Evolutionary conservation across 768 basidiomycete species (phyloP).

Genomic region (Suillus subluteus): DNA sequence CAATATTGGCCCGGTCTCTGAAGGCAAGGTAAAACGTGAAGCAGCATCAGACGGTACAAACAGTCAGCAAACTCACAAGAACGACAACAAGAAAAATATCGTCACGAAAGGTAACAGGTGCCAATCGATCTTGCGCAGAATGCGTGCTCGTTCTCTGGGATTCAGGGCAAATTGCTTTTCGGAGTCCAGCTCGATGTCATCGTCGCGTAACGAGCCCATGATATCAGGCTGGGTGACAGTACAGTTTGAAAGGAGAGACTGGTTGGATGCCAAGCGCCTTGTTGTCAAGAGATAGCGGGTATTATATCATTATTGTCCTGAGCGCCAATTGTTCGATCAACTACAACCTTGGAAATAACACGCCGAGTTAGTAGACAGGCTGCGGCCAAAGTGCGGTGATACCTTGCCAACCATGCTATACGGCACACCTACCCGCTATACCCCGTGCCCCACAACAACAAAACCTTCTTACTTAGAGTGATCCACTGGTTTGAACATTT

Average conservation of each 20-base stretch:
- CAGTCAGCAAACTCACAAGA: slow-evolving; percentile 39
- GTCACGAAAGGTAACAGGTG: slow-evolving; percentile 49
- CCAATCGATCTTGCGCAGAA: slow-evolving; percentile 46
- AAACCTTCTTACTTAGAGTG: not conserved
- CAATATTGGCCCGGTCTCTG: slow-evolving; percentile 50
- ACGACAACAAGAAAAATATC: slow-evolving; percentile 47
- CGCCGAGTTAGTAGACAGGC: too few relatives aligned
- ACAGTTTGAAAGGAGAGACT: not conserved
- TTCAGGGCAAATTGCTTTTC: slow-evolving; percentile 8
- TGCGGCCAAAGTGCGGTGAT: not conserved
- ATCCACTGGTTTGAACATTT: not conserved
- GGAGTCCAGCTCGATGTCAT: not conserved
- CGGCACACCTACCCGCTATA: not conserved
- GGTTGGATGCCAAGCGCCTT: not conserved
- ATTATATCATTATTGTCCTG: not conserved
- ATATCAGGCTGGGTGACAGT: not conserved
- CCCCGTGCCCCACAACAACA: not conserved
- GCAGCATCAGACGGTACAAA: not conserved
- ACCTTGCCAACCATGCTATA: not conserved
- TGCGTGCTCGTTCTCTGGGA: slow-evolving; percentile 27
- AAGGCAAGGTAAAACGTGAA: not conserved
- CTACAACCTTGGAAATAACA: not conserved
- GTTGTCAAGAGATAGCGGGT: not conserved
- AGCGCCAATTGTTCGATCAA: not conserved
- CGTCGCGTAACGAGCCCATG: not conserved